Percentiles rank a stretch among this genome's conserved stretches.
Conservation (phyloP, 768 basidiomycete genomes). For the Mycena venus region DNA sequence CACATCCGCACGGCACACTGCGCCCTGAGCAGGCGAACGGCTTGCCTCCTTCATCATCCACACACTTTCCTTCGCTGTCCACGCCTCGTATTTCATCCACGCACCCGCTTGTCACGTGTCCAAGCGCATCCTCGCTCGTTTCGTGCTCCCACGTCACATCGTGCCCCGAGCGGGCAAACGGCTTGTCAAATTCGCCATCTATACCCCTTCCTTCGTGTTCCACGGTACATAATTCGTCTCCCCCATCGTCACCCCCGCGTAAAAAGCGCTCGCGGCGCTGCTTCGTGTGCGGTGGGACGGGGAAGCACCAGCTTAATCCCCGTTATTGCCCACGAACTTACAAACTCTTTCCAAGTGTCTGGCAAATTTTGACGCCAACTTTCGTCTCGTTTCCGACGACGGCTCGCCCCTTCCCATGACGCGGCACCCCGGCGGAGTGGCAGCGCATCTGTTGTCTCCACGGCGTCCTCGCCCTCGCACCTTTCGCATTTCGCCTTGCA, state of each 20-base stretch:
- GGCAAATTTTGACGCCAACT: neutral
- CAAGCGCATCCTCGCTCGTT: no score
- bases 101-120: no score
- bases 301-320: neutral
- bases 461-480: no score
- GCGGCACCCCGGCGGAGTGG: neutral
- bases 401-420: slow-evolving; percentile 20
- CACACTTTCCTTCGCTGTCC: neutral
- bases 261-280: slow-evolving; percentile 12
- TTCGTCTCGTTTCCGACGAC: slow-evolving; percentile 6
- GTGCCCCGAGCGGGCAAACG: no score
- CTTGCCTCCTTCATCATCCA: neutral
- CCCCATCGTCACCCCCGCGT: no score
- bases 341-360: neutral
- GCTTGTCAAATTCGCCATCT: no score
- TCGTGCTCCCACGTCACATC: no score
- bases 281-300: slow-evolving; percentile 12
- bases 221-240: no score
- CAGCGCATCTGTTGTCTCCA: neutral
- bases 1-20: no score
- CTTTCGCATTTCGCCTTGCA: no score
- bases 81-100: no score
- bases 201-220: neutral
- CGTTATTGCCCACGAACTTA: neutral
- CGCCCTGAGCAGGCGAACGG: no score